Evolutionary conservation across 1,284 basidiomycete genomes (phyloP), one percentile per base, ranked within the genome.

Genomic region (Xanthoconium separans): DNA sequence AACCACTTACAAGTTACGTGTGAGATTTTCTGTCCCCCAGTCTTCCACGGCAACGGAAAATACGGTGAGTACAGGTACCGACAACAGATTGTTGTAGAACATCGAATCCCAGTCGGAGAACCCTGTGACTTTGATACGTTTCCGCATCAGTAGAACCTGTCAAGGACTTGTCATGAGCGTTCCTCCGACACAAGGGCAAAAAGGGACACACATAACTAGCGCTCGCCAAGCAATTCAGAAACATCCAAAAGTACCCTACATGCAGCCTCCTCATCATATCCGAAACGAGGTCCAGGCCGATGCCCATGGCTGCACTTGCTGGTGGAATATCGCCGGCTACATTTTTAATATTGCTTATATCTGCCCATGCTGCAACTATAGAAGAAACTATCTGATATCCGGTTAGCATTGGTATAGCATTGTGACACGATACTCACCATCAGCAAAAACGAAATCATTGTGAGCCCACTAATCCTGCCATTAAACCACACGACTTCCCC

Each of bases 21-120:
- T 73, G 37, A 99, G 76, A 66, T 88, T 95, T 54, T 83, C 87
- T 7, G 77, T 73, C 47, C 89, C 85, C 97, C 97, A 99, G 69
- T 98, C 87, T 73, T 99, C 97, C 39, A 90, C 76, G 50, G 95
- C 62, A 59, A 99, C 67, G 15, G 95, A 97, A 68, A 90, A 92
- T 55, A 95, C 62, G 39, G 84, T 78, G 41, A 99, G 78, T 36
- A 98, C 85, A 41, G 97, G 95, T 63, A 99, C 94, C 34, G 93
- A 97, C 47, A 99, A 79, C 49, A 98, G 73, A 74, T 99, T 99
- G 79, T 98, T 98, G 79, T 98, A 99, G 76, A 95, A 98, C 96
- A 99, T 98, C 27, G 95, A 91, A 70, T 99, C 97, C 95, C 95
- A 98, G 70, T 99, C 96, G 58, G 95, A 96, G 77, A 99, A 99